Percentiles rank a stretch among this genome's conserved stretches.
These are phyloP conservation scores for Limonium bicolor DNA, from an alignment of 148 eudicot species.

Conservation along the genomic window DNA sequence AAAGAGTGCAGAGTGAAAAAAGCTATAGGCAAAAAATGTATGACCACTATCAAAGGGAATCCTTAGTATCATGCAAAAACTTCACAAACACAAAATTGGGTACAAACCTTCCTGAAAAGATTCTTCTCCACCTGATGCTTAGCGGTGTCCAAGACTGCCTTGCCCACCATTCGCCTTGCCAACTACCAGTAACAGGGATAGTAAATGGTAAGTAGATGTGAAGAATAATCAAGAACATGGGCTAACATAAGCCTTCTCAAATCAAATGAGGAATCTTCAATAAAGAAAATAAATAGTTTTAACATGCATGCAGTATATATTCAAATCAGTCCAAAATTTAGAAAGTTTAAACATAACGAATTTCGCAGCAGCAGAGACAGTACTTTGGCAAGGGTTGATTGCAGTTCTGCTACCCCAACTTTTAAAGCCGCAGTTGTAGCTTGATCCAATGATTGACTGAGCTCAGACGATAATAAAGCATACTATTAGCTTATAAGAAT, in stretches of 20 bases:
- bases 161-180: conserved; percentile 36
- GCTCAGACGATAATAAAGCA: conserved; percentile 12
- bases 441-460: conserved; percentile 53
- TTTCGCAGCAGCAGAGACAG: too few species aligned
- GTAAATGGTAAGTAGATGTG: conserved; percentile 1
- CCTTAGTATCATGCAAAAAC: too few species aligned
- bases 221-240: conserved; percentile 2
- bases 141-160: conserved; percentile 53
- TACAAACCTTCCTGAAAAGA: conserved; percentile 49
- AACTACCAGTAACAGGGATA: conserved; percentile 19
- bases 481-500: background rate
- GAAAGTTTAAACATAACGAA: too few species aligned
- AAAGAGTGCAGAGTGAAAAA: too few species aligned
- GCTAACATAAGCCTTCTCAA: conserved; percentile 3
- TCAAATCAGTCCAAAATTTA: too few species aligned
- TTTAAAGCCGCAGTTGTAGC: conserved; percentile 30
- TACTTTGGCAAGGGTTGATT: conserved; percentile 56
- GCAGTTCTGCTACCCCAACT: conserved; percentile 53
- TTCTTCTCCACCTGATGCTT: conserved; percentile 54
- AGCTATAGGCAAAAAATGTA: too few species aligned
- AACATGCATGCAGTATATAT: too few species aligned
- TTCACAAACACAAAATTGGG: too few species aligned
- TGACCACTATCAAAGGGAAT: too few species aligned
- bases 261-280: conserved; percentile 31
- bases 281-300: conserved; percentile 33